phyloP scores from a whole-genome alignment of 2,329 filamentous ascomycete species.

The Colletotrichum sp. region DNA sequence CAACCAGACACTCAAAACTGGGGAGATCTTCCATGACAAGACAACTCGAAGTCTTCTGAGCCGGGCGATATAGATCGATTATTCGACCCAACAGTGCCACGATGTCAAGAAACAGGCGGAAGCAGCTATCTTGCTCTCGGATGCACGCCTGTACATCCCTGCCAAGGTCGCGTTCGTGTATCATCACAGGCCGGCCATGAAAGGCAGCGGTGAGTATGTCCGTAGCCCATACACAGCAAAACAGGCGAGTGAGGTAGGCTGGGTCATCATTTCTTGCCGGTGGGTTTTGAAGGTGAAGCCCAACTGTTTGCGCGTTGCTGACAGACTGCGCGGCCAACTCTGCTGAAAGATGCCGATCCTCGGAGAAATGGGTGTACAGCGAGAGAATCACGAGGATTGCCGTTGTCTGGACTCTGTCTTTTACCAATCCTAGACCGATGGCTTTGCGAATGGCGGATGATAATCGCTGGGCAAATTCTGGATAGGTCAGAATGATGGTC shows the following conservation, averaged over 20 bases:
- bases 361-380: constrained; percentile 14
- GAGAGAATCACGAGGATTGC: constrained; percentile 39
- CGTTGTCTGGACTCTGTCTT: constrained; percentile 23
- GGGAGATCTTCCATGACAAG: constrained; percentile 7
- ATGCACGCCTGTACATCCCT: constrained; percentile 23
- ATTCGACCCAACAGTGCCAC: constrained; percentile 24
- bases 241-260: constrained; percentile 22
- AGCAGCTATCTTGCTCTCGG: constrained; percentile 24
- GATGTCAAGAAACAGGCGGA: constrained; percentile 26
- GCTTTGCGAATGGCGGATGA: constrained; percentile 17
- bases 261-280: constrained; percentile 21
- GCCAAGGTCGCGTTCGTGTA: constrained; percentile 27
- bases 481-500: constrained; percentile 1
- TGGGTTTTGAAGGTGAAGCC: constrained; percentile 27
- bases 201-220: constrained; percentile 27
- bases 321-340: constrained; percentile 26
- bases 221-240: constrained; percentile 28
- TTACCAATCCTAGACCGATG: not conserved
- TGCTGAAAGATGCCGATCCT: constrained; percentile 19
- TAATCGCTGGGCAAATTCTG: constrained; percentile 15
- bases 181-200: constrained; percentile 27
- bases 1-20: constrained; percentile 8
- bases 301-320: constrained; percentile 26
- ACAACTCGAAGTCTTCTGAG: constrained; percentile 4
- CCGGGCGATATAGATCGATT: constrained; percentile 26